phyloP scores from a whole-genome alignment of 768 basidiomycete species.

The Psilocybe sp. region DNA sequence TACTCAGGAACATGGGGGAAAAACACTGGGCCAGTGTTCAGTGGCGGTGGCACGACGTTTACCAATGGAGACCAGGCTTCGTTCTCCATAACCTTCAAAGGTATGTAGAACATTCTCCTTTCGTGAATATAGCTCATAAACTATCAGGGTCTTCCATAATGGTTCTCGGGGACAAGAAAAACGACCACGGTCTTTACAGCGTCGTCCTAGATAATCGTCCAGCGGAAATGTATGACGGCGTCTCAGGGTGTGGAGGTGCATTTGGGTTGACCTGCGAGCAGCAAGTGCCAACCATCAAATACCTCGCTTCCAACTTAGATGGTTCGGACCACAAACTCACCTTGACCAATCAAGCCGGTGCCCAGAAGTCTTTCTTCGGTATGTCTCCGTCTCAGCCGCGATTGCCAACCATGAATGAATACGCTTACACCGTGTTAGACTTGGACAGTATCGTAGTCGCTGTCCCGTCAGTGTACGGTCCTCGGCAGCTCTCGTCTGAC shows the following conservation, averaged over 20 bases:
- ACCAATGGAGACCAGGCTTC: slow-evolving; percentile 39
- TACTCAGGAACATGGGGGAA: slow-evolving; percentile 40
- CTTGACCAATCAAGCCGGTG: slow-evolving; percentile 37
- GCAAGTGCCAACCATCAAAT: slow-evolving; percentile 39
- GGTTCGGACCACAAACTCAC: slow-evolving; percentile 33
- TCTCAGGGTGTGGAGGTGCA: slow-evolving; percentile 45
- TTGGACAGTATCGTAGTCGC: slow-evolving; percentile 42
- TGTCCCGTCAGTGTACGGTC: slow-evolving; percentile 38
- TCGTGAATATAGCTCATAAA: neutral
- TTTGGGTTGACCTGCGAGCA: slow-evolving; percentile 46
- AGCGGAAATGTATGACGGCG: slow-evolving; percentile 32
- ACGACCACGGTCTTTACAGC: slow-evolving; percentile 44
- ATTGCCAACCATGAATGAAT: neutral
- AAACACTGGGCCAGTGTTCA: slow-evolving; percentile 41
- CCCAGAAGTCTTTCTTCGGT: slow-evolving; percentile 46
- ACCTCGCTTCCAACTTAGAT: slow-evolving; percentile 40
- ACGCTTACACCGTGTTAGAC: slow-evolving; percentile 22
- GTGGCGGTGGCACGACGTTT: slow-evolving; percentile 41
- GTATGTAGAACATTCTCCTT: slow-evolving; percentile 18
- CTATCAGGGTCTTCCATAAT: slow-evolving; percentile 39
- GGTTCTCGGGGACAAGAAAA: slow-evolving; percentile 48
- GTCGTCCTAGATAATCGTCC: slow-evolving; percentile 35
- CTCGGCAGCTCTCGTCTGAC: slow-evolving; percentile 25
- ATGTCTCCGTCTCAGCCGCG: slow-evolving; percentile 1
- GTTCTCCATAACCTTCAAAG: slow-evolving; percentile 38